These are phyloP conservation scores for Lactarius vividus DNA, from an alignment of 768 basidiomycete genomes.

Conservation along the genomic window DNA sequence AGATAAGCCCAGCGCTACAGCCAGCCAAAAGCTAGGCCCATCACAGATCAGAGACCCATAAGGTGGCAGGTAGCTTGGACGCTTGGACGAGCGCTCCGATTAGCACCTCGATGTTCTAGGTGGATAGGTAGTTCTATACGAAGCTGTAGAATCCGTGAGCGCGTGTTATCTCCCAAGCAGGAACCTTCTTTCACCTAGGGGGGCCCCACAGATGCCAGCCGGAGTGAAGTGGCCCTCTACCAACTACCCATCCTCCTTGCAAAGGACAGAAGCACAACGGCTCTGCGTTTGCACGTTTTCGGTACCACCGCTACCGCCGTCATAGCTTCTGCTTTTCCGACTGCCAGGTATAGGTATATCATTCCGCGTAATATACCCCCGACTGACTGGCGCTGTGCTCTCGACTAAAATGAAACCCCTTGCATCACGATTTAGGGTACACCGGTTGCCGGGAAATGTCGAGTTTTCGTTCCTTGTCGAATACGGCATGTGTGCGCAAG, in stretches of 20 bases:
- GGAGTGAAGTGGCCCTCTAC: conserved; percentile 1
- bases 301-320: not conserved
- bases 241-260: not conserved
- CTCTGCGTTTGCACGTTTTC: not conserved
- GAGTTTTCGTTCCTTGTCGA: not conserved
- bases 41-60: conserved; percentile 4
- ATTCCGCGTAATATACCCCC: not conserved
- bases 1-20: conserved; percentile 9
- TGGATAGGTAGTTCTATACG: not conserved
- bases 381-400: not conserved
- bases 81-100: conserved; percentile 3
- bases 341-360: not conserved
- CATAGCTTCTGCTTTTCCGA: not conserved
- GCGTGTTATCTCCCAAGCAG: not conserved
- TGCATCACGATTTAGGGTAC: not conserved
- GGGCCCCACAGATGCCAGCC: not conserved
- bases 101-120: not conserved
- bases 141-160: not conserved
- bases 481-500: not conserved
- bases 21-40: not conserved
- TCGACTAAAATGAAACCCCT: not conserved
- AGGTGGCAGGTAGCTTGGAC: not conserved
- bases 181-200: not conserved
- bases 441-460: not conserved
- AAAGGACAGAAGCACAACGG: not conserved